Base-by-base conservation (phyloP, 2,329 filamentous ascomycete species). In the Lachnellula arida region DNA sequence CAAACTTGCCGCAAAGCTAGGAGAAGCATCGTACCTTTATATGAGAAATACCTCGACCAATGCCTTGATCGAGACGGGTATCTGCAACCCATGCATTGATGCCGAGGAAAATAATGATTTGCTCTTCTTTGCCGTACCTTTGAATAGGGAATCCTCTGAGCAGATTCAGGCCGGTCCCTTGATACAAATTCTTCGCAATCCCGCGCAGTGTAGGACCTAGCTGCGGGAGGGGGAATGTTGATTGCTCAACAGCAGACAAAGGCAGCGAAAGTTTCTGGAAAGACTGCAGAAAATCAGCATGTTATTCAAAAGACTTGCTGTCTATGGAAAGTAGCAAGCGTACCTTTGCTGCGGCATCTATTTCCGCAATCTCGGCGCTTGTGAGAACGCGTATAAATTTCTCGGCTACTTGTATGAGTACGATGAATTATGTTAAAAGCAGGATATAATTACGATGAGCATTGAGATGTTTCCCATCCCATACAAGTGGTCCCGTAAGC, bases 401-500 rank as follows among this genome's bases (percentile, higher is more conserved):
- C 37, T 40, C 37, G 15, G 37, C 28, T 32, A 32, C 28, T 32
- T 32, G 9, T 12, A 32, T 32, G 3, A 32, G 28, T 12, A 32
- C 9, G 28, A 32, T 12, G 9, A 9, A 4, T 32, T 32, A 12
- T 12, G 4, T 32, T 32, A 4, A 32, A 32, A 32, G 9, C 12
- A 32, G 28, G 28, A 12, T 32, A 32, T 32, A 32, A 32, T 32
- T 32, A 32, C 28, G 37, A 17, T 40, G 37, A 40, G 15, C 40
- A 11, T 37, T 32, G 22, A 52, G 43, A 35, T 52, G 12, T 17
- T 44, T 44, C 22, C 49, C 49, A 15, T 52, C 49, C 49, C 49
- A 52, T 9, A 52, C 49, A 12, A 46, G 37, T 28, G 49, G 49
- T 11, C 49, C 49, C 11, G 37, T 32, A 22, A 44, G 17, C 17